Conservation (phyloP, 352 stramenopile genomes). For the Phytophthora brassicae region DNA sequence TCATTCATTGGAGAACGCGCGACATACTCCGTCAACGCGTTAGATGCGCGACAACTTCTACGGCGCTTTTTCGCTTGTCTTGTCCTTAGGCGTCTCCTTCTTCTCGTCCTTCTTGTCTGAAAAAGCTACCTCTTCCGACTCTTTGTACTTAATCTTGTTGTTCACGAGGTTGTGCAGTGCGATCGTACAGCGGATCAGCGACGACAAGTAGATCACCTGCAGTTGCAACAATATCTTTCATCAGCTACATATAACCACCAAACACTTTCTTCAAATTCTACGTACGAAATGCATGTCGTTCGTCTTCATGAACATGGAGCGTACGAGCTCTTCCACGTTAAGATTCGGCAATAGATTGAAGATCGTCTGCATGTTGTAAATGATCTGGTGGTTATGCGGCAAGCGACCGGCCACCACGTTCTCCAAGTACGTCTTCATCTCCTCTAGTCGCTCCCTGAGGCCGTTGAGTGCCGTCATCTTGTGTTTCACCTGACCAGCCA, state of each 20-base stretch:
- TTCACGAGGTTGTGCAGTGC: constrained; percentile 98
- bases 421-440: constrained; percentile 98
- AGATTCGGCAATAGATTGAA: constrained; percentile 99
- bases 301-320: constrained; percentile 98
- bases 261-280: constrained; percentile 12
- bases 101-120: constrained; percentile 65
- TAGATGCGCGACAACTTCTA: constrained; percentile 35
- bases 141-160: constrained; percentile 99
- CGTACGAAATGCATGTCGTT: constrained; percentile 99
- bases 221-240: not conserved
- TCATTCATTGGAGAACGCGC: constrained; percentile 25
- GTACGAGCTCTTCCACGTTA: constrained; percentile 96
- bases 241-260: not conserved
- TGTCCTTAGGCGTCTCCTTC: constrained; percentile 36
- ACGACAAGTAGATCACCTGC: constrained; percentile 96
- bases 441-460: constrained; percentile 93
- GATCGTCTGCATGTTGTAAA: constrained; percentile 99
- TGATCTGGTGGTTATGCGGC: constrained; percentile 91
- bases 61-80: constrained; percentile 48
- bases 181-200: constrained; percentile 97
- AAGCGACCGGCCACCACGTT: constrained; percentile 84
- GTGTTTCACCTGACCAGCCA: constrained; percentile 98
- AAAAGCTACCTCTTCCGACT: constrained; percentile 77
- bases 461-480: constrained; percentile 96
- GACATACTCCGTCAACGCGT: constrained; percentile 18